phyloP scores from a whole-genome alignment of 1,284 basidiomycete genomes.

The Puccinia novopanici region DNA sequence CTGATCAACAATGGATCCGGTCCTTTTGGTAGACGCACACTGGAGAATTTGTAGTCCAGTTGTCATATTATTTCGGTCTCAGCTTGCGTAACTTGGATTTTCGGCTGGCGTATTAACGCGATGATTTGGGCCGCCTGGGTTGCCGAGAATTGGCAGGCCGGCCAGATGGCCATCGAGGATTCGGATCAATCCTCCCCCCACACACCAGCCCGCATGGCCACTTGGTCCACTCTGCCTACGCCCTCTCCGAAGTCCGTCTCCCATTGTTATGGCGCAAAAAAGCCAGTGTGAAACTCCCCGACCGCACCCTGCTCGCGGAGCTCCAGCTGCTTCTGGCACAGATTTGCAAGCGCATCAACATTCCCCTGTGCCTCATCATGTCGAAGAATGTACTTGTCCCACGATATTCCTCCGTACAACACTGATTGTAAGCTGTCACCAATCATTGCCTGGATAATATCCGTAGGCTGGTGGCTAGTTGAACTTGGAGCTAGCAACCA shows the following conservation, averaged over 20 bases:
- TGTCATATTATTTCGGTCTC: too few relatives aligned
- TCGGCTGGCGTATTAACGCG: constrained; percentile 53
- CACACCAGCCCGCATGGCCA: constrained; percentile 15
- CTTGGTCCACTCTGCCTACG: constrained; percentile 54
- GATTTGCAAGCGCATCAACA: constrained; percentile 54
- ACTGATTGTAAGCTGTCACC: constrained; percentile 20
- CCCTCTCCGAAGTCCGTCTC: too few relatives aligned
- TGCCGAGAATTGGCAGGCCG: constrained; percentile 53
- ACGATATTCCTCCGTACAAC: constrained; percentile 30
- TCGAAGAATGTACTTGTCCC: too few relatives aligned
- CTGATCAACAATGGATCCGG: too few relatives aligned
- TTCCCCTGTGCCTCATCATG: constrained; percentile 12
- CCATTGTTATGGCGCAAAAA: constrained; percentile 51
- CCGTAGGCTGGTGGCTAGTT: too few relatives aligned
- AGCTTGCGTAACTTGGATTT: too few relatives aligned
- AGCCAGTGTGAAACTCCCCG: constrained; percentile 40
- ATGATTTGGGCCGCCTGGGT: constrained; percentile 56
- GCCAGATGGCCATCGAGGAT: constrained; percentile 10
- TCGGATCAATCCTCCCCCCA: constrained; percentile 11
- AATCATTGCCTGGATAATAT: too few relatives aligned
- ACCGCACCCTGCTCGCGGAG: constrained; percentile 54
- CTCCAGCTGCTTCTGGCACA: too few relatives aligned
- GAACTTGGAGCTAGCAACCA: too few relatives aligned
- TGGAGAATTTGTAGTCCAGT: too few relatives aligned
- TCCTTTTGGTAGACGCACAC: too few relatives aligned